These are phyloP conservation scores for Funneliformis caledonium DNA, from an alignment of 371 early-diverging fungal species.

Conservation along the genomic window DNA sequence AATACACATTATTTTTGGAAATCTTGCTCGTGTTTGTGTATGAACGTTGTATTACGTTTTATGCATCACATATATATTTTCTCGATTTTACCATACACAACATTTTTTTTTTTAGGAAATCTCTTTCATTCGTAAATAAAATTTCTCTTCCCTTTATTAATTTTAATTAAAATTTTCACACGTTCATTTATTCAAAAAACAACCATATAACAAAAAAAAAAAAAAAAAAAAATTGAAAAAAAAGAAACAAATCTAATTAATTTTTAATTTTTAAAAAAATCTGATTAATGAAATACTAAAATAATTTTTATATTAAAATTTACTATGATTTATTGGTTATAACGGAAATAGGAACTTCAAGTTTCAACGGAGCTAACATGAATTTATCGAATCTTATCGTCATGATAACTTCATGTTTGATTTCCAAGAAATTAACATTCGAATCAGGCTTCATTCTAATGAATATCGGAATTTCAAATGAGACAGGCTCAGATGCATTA, in stretches of 20 bases:
- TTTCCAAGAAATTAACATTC: slow-evolving; percentile 34
- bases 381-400: slow-evolving; percentile 40
- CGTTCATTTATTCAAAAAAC: no score
- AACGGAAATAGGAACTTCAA: slow-evolving; percentile 37
- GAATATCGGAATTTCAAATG: slow-evolving; percentile 38
- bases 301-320: not conserved
- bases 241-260: not conserved
- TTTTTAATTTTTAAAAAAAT: not conserved
- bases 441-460: slow-evolving; percentile 33
- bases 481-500: slow-evolving; percentile 7
- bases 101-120: no score
- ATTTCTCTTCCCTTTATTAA: no score
- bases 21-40: no score
- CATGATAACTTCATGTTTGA: slow-evolving; percentile 39
- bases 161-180: no score
- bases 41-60: no score
- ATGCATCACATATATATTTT: no score
- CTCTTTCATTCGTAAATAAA: no score
- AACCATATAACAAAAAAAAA: no score
- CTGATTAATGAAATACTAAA: not conserved
- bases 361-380: slow-evolving; percentile 35
- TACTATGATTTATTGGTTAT: not conserved
- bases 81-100: no score
- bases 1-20: no score
- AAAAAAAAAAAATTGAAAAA: no score